These are phyloP conservation scores for Barnettozyma salicaria DNA, from an alignment of 805 yeast genomes.

Conservation along the genomic window DNA sequence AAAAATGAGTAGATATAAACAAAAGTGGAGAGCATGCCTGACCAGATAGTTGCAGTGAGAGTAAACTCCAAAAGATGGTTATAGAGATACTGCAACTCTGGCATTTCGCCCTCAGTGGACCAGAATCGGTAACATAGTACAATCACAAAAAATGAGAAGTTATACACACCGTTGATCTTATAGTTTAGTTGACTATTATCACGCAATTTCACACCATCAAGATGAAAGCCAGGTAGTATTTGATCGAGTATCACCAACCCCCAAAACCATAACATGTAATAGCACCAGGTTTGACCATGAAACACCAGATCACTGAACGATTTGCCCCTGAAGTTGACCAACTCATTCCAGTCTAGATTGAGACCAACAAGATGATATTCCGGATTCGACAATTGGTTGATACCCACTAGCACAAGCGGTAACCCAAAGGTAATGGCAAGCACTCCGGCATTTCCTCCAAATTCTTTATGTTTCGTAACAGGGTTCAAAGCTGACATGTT, in stretches of 20 bases:
- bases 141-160: conserved; percentile 38
- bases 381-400: conserved; percentile 60
- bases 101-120: conserved; percentile 49
- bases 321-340: conserved; percentile 32
- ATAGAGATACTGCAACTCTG: conserved; percentile 76
- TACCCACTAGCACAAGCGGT: conserved; percentile 54
- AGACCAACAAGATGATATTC: conserved; percentile 46
- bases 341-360: conserved; percentile 34
- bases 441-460: conserved; percentile 76
- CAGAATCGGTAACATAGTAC: conserved; percentile 47
- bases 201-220: conserved; percentile 64
- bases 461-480: conserved; percentile 61
- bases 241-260: conserved; percentile 58
- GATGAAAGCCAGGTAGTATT: conserved; percentile 55
- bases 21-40: conserved; percentile 54
- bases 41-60: conserved; percentile 54
- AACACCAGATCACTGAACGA: conserved; percentile 33
- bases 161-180: conserved; percentile 73
- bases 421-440: conserved; percentile 55
- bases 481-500: conserved; percentile 48
- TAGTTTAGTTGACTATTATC: conserved; percentile 69
- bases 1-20: conserved; percentile 66
- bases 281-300: conserved; percentile 49
- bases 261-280: conserved; percentile 68
- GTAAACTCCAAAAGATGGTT: conserved; percentile 61